A percentile compares a stretch with the other conserved stretches of the same genome.
Conservation (phyloP, 1,284 basidiomycete genomes). For the Schizophyllum amplum region DNA sequence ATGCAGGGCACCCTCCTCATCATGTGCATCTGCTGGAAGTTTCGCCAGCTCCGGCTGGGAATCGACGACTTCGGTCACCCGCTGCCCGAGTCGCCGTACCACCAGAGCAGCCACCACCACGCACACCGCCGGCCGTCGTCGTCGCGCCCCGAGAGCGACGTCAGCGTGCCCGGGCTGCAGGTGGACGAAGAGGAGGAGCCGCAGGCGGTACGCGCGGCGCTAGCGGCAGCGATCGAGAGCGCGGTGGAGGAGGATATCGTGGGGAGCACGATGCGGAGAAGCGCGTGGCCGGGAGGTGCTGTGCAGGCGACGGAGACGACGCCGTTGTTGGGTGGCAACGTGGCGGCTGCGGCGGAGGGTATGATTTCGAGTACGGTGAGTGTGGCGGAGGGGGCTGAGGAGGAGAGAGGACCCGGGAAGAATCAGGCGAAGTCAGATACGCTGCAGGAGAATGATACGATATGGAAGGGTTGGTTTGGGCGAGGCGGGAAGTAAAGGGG, state of each 20-base stretch:
- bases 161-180: slow-evolving; percentile 18
- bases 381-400: too few species aligned
- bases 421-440: too few species aligned
- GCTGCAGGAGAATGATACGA: too few species aligned
- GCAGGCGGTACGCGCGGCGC: slow-evolving; percentile 14
- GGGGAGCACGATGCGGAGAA: not conserved
- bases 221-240: slow-evolving; percentile 18
- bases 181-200: slow-evolving; percentile 17
- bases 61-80: slow-evolving; percentile 91
- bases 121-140: not conserved
- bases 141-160: not conserved
- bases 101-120: not conserved
- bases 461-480: too few species aligned
- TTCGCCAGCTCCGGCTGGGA: slow-evolving; percentile 65
- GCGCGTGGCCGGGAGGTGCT: not conserved
- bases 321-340: too few species aligned
- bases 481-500: too few species aligned
- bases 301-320: too few species aligned
- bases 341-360: too few species aligned
- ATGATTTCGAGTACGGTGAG: too few species aligned
- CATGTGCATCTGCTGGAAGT: slow-evolving; percentile 78
- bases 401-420: too few species aligned
- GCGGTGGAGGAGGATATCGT: slow-evolving; percentile 17
- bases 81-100: slow-evolving; percentile 22
- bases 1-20: slow-evolving; percentile 79